Evolutionary conservation across 306 rosid species (phyloP), one percentile per base, ranked within the genome.

Genomic region (Quercus alba): DNA sequence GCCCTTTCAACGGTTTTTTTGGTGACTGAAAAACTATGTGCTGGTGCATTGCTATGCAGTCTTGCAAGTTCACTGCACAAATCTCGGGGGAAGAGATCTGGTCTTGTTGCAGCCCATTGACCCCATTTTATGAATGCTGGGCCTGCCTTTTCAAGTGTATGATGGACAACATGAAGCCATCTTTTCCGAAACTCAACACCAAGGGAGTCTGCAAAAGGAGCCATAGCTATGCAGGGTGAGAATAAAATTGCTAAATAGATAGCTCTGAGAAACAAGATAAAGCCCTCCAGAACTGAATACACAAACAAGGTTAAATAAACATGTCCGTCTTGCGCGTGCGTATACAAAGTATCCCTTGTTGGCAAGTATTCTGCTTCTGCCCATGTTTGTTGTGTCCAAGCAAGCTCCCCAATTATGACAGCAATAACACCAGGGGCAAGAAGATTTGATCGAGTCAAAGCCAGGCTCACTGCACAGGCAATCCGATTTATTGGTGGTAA

Each of bases 121-220:
- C 97, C 97, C 97, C 97, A 93, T 75, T 93, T 93, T 63, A 91
- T 93, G 75, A 93, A 91, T 14, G 94, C 93, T 0, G 97, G 91
- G 67, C 97, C 97, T 75, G 97, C 97, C 3, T 85, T 88, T 83
- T 88, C 94, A 75, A 93, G 87, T 13, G 94, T 83, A 58, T 49
- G 82, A 31, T 82, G 91, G 17, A 93, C 90, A 59, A 81, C 63
- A 66, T 41, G 90, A 59, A 91, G 82, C 97, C 97, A 91, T 72
- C 73, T 81, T 89, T 84, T 86, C 78, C 97, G 86, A 81, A 76
- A 91, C 56, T 80, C 77, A 72, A 56, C n/a, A 44, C 97, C 96
- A 26, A 84, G 78, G 72, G 38, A 78, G 68, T 78, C 82, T 67
- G 79, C 91, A 38, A 91, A 89, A 54, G 94, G 97, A 74, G 91